These are phyloP conservation scores for Protomyces inundatus DNA, from an alignment of 1,139 yeast genomes.

Conservation along the genomic window DNA sequence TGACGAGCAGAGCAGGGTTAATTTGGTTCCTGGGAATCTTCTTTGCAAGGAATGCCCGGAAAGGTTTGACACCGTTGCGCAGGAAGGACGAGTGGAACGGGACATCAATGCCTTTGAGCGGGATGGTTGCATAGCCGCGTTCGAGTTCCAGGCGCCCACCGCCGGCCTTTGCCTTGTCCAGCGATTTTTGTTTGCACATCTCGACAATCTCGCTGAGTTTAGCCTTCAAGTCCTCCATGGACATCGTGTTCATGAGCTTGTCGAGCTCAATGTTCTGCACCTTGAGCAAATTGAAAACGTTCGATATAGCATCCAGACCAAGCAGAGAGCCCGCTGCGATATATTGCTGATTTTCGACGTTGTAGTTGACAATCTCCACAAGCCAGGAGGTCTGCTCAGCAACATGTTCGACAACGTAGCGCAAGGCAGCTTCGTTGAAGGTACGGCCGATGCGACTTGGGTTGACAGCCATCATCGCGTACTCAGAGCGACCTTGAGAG, in stretches of 20 bases:
- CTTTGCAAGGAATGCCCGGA: constrained; percentile 94
- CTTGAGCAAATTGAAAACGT: constrained; percentile 87
- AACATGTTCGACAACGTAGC: constrained; percentile 90
- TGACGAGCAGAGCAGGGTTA: constrained; percentile 86
- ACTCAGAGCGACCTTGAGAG: constrained; percentile 87
- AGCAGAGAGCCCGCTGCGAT: constrained; percentile 98
- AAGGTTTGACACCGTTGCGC: constrained; percentile 97
- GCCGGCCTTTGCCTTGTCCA: constrained; percentile 81
- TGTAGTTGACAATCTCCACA: constrained; percentile 94
- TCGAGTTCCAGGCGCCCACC: constrained; percentile 62
- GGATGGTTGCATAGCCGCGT: constrained; percentile 97
- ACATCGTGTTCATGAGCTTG: constrained; percentile 72
- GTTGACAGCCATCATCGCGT: constrained; percentile 98
- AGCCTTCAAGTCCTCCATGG: constrained; percentile 79
- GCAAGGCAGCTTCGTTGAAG: constrained; percentile 85
- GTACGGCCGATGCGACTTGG: constrained; percentile 88
- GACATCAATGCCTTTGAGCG: constrained; percentile 95
- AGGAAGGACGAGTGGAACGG: constrained; percentile 98
- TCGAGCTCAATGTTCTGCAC: constrained; percentile 89
- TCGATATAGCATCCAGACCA: constrained; percentile 86
- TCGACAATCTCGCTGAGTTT: constrained; percentile 81
- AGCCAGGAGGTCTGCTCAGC: constrained; percentile 82
- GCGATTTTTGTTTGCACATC: constrained; percentile 74
- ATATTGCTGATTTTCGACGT: constrained; percentile 96
- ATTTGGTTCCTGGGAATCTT: constrained; percentile 93